A percentile compares a stretch with the other conserved stretches of the same genome.
These are phyloP conservation scores for Radiomyces spectabilis DNA, from an alignment of 192 early-diverging fungal species.

Conservation along the genomic window DNA sequence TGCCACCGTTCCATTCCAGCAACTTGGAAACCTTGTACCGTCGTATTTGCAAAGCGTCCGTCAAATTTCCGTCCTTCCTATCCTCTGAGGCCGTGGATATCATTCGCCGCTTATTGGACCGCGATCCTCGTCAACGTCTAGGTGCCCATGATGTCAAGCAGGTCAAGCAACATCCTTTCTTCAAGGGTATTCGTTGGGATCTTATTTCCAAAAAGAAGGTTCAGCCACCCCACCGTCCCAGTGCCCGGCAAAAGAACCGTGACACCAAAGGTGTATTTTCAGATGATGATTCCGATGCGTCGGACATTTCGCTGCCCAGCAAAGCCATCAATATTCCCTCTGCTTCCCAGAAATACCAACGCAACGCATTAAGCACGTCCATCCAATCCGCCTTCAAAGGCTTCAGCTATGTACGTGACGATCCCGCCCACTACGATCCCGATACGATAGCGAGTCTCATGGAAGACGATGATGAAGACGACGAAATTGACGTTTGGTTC, in stretches of 20 bases:
- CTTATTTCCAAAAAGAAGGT: constrained; percentile 55
- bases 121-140: constrained; percentile 50
- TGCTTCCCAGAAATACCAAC: constrained; percentile 48
- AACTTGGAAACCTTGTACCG: constrained; percentile 59
- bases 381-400: constrained; percentile 23
- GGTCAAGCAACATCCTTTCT: constrained; percentile 68
- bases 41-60: constrained; percentile 54
- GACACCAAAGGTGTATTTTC: too few species aligned
- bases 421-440: neutral
- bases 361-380: constrained; percentile 14
- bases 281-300: too few species aligned
- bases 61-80: constrained; percentile 45
- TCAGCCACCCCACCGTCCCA: constrained; percentile 34
- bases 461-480: constrained; percentile 2
- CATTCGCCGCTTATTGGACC: constrained; percentile 49
- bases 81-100: constrained; percentile 63
- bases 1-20: constrained; percentile 66
- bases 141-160: constrained; percentile 56
- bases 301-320: too few species aligned
- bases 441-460: neutral
- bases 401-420: constrained; percentile 13
- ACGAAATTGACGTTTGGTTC: neutral
- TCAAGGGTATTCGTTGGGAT: constrained; percentile 59
- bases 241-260: constrained; percentile 40
- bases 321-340: constrained; percentile 75